Base-by-base conservation (phyloP, 2,329 filamentous ascomycete species). In the Penicillium sp. region DNA sequence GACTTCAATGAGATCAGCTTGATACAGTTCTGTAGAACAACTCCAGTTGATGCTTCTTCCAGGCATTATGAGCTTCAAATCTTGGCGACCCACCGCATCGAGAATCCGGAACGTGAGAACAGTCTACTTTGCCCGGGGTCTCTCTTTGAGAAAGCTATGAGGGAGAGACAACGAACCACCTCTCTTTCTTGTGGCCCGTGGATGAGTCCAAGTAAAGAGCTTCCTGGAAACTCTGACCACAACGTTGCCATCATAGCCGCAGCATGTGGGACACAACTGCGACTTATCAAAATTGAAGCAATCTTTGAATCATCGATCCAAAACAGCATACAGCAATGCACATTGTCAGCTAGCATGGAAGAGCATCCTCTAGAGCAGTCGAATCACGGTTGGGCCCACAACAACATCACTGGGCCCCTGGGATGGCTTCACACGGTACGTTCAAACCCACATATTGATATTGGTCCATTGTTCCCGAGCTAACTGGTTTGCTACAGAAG, bases 1-100 rank as follows among this genome's bases (percentile, higher is more conserved):
- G 76, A 78, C 59, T 61, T 63, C 21, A 71, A 73, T 54, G 73
- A 76, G 54, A 53, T 75, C 21, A 62, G 70, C 36, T 38, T 75
- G 1, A 47, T 76, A 14, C 66, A 56, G 5, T 54, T 72, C 2
- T 59, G 55, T 21, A 60, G 66, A 21, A 46, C 56, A 14, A 13
- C 49, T 27, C 34, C 43, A n/a, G 40, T 49, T 2, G 42, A 49
- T n/a, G 43, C 36, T 13, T 43, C 52, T 43, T 44, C 47, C 8
- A 44, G 46, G 18, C 32, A 43, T 11, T 68, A 68, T 38, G 50
- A 58, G 22, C 52, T 70, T 2, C 63, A 71, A 5, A 65, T 71
- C 6, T 21, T 75, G 10, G 60, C 65, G 5, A 45, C 64, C 22
- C 57, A 59, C 29, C 52, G 62, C 8, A 13, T 75, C 0, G 7